Conservation (phyloP, 2,329 filamentous ascomycete species). For the Xylaria sp. region DNA sequence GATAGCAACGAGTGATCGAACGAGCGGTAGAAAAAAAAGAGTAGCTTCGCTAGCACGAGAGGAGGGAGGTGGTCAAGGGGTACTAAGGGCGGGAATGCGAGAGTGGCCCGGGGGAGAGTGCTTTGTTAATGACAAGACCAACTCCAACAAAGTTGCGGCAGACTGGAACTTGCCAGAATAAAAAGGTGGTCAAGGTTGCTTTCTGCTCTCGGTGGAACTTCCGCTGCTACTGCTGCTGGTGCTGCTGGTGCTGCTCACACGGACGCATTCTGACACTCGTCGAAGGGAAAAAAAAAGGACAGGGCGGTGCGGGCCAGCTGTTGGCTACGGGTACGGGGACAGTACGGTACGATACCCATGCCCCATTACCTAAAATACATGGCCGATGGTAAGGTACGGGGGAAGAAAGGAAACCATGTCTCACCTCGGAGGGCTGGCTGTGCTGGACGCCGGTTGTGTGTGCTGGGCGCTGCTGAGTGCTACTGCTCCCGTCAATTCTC, state of each 20-base stretch:
- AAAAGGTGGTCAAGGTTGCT: constrained; percentile 36
- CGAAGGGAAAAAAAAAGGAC: constrained; percentile 29
- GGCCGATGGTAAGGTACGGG: constrained; percentile 24
- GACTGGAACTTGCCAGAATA: constrained; percentile 40
- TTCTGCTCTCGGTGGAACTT: constrained; percentile 24
- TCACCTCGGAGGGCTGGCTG: constrained; percentile 37
- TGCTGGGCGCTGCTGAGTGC: not conserved
- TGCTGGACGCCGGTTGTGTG: constrained; percentile 16
- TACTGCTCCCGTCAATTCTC: constrained; percentile 28
- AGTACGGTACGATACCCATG: constrained; percentile 36
- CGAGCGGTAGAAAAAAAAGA: constrained; percentile 32
- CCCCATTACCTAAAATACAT: constrained; percentile 34
- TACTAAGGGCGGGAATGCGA: constrained; percentile 37
- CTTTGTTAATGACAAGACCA: constrained; percentile 41
- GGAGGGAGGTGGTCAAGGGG: constrained; percentile 32
- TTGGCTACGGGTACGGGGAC: constrained; percentile 34
- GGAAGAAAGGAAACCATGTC: constrained; percentile 36
- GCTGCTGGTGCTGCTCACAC: constrained; percentile 26
- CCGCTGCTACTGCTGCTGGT: constrained; percentile 13
- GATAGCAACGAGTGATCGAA: constrained; percentile 28
- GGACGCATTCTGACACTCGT: constrained; percentile 28
- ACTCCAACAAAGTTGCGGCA: constrained; percentile 34
- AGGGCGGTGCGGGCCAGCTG: constrained; percentile 43
- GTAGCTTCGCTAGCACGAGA: constrained; percentile 40
- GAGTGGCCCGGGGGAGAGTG: constrained; percentile 31